phyloP scores from a whole-genome alignment of 2,329 filamentous ascomycete genomes.

The Fusarium illudens region DNA sequence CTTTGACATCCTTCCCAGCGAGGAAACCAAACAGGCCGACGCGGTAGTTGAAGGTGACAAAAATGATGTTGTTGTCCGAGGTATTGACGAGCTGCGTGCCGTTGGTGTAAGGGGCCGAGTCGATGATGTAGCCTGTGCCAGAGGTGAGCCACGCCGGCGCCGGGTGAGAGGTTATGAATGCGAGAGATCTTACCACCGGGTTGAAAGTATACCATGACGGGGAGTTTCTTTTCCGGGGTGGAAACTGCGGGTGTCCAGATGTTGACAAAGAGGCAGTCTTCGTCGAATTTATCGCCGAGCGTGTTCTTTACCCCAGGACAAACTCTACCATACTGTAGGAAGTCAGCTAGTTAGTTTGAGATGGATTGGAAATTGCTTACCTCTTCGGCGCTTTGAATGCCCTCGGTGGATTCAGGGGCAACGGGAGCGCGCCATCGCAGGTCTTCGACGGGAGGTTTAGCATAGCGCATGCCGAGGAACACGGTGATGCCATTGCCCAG shows the following conservation, averaged over 20 bases:
- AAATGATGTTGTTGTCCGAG: slow-evolving; percentile 58
- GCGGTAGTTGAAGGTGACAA: slow-evolving; percentile 70
- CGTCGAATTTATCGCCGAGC: slow-evolving; percentile 33
- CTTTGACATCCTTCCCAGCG: slow-evolving; percentile 62
- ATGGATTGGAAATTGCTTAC: slow-evolving; percentile 34
- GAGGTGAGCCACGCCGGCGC: not conserved
- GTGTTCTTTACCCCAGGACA: slow-evolving; percentile 52
- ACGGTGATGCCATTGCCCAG: slow-evolving; percentile 52
- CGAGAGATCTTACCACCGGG: slow-evolving; percentile 50
- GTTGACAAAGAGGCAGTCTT: slow-evolving; percentile 60
- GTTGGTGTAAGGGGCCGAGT: slow-evolving; percentile 62
- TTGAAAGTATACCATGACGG: slow-evolving; percentile 53
- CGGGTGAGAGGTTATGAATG: not conserved
- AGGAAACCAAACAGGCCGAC: slow-evolving; percentile 71
- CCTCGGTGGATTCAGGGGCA: slow-evolving; percentile 48
- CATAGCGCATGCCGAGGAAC: slow-evolving; percentile 61
- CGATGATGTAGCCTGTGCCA: slow-evolving; percentile 52
- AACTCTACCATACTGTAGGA: slow-evolving; percentile 53
- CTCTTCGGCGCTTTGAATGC: slow-evolving; percentile 48
- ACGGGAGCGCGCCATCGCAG: slow-evolving; percentile 61
- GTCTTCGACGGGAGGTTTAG: slow-evolving; percentile 58
- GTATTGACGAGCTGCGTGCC: slow-evolving; percentile 56
- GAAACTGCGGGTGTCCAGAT: slow-evolving; percentile 55
- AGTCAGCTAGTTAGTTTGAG: not conserved
- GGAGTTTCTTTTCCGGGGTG: slow-evolving; percentile 43